A percentile compares a stretch with the other conserved stretches of the same genome.
Evolutionary conservation across 2,329 filamentous ascomycete genomes (phyloP).

Genomic region (Penicillium vulpinum): DNA sequence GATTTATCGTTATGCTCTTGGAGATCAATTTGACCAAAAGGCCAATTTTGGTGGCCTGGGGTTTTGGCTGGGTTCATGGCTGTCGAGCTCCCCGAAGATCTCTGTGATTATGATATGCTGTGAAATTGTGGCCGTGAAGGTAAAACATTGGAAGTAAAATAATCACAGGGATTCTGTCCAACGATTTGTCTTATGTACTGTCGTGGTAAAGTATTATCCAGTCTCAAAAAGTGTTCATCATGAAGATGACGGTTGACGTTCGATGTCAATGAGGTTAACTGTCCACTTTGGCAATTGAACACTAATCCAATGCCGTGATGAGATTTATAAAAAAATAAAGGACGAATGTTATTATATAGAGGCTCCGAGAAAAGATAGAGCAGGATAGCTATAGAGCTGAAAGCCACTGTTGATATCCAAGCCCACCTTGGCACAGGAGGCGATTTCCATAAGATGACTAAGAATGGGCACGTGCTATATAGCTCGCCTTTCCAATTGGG

Average conservation of each 20-base stretch:
- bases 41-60: background rate
- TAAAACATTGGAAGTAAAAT: background rate
- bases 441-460: constrained; percentile 3
- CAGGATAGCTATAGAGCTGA: background rate
- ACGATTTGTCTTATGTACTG: background rate
- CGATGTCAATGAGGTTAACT: background rate
- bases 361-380: background rate
- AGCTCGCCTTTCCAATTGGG: background rate
- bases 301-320: background rate
- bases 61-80: constrained; percentile 2
- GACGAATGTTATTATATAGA: background rate
- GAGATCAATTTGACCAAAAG: background rate
- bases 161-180: background rate
- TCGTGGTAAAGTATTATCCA: background rate
- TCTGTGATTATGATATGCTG: background rate
- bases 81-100: background rate
- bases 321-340: too few species aligned
- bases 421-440: background rate
- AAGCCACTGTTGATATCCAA: constrained; percentile 1
- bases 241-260: background rate
- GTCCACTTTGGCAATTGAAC: background rate
- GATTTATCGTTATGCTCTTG: background rate
- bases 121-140: background rate
- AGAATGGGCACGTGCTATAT: background rate
- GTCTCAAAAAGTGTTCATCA: background rate